Conservation (phyloP, 148 eudicot genomes). For the Nepenthes mirabilis region DNA sequence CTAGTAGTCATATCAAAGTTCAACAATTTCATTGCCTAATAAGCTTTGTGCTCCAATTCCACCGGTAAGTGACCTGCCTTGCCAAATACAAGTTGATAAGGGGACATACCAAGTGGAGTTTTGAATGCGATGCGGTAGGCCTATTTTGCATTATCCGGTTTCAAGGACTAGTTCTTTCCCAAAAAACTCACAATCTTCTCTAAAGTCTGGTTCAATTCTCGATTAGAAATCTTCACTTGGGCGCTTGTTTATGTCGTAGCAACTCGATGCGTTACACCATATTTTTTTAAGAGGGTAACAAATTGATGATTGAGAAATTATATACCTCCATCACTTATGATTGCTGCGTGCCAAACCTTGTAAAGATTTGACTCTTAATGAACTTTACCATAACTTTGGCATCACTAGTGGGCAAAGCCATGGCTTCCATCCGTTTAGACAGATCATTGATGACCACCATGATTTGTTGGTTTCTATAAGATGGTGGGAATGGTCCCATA, state of each 20-base stretch:
- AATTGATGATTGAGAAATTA: background rate
- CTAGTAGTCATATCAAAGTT: background rate
- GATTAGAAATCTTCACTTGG: conserved; percentile 2
- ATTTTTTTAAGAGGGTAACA: background rate
- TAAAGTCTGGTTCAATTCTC: background rate
- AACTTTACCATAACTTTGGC: conserved; percentile 1
- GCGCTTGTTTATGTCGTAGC: conserved; percentile 1
- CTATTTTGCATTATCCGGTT: conserved; percentile 4
- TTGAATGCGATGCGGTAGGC: background rate
- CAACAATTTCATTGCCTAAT: background rate
- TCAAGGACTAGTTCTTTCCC: background rate
- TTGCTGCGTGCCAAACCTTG: conserved; percentile 7
- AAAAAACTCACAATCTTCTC: background rate
- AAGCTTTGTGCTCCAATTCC: conserved; percentile 7
- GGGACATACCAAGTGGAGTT: background rate
- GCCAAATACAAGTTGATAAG: background rate
- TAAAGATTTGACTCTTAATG: background rate
- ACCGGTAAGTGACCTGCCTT: conserved; percentile 4
- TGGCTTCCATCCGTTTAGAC: conserved; percentile 1
- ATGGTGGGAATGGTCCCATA: background rate
- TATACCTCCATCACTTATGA: conserved; percentile 3
- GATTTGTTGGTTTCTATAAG: background rate
- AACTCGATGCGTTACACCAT: background rate
- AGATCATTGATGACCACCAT: background rate
- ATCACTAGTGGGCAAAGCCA: background rate